Evolutionary conservation across 192 early-diverging fungal genomes (phyloP), one percentile per base, ranked within the genome.

Genomic region (Entomortierella chlamydospora): DNA sequence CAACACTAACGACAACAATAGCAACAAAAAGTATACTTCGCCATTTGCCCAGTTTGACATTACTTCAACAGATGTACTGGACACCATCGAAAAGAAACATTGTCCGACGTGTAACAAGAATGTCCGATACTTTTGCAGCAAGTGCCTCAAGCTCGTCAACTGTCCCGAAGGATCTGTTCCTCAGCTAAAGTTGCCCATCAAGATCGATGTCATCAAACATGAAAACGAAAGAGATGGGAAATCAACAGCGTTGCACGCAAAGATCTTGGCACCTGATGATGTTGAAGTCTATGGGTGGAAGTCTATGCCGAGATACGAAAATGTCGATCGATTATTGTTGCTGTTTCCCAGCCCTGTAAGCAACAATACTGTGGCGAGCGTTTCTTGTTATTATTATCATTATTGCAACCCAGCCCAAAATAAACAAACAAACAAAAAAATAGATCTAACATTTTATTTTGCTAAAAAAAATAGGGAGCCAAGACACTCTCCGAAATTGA

Each of bases 231-330:
- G 83, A 6, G 90, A 93, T 47, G 93, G 91, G 42, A 97, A 98
- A 83, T 95, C 93, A 7, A 98, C 97, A 0, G 92, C 93, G 2
- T 81, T 93, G 8, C 97, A 98, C 65, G 93, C 95, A 18, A 89
- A 91, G 61, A 80, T 97, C 9, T 72, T 96, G 50, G 92, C 95
- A 6, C 86, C 90, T 0, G 69, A 88, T 2, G 83, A 94, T 70
- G 91, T 93, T 3, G 77, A 83, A 29, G 87, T 98, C 26, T 88
- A 87, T 60, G 81, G 70, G 23, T 90, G 82, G 59, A 81, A 81
- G 29, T 49, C 70, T 10, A 85, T 90, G 34, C 86, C 90, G 5
- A 69, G 73, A 51, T 85, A 91, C 56, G 81, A 87, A 2, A 83
- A 96, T 71, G 91, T 93, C 0, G 84, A 85, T 54, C 83, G 91